Conservation (phyloP, 306 rosid species). For the Quillaja saponaria region DNA sequence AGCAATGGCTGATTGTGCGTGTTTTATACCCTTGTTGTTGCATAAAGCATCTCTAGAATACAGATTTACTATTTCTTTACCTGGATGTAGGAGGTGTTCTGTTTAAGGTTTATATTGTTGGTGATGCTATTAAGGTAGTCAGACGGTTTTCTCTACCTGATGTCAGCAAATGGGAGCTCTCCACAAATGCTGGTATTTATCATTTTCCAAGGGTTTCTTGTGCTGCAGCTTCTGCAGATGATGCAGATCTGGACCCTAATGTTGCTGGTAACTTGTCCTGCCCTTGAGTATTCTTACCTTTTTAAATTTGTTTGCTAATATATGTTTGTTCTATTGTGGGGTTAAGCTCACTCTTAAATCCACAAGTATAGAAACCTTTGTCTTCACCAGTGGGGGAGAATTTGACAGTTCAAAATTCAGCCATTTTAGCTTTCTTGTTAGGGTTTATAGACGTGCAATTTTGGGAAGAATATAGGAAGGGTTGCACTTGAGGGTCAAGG, state of each 20-base stretch:
- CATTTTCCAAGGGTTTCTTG: constrained; percentile 86
- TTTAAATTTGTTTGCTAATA: too few relatives aligned
- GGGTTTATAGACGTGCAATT: constrained; percentile 1
- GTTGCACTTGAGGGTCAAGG: constrained; percentile 13
- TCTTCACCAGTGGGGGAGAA: too few relatives aligned
- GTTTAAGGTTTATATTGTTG: constrained; percentile 87
- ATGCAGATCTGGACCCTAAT: constrained; percentile 84
- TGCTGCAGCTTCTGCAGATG: constrained; percentile 97
- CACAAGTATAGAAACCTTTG: too few relatives aligned
- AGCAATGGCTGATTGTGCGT: constrained; percentile 23
- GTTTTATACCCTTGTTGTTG: constrained; percentile 9
- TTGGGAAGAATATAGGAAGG: constrained; percentile 17
- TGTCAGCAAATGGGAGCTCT: constrained; percentile 70
- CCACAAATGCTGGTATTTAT: constrained; percentile 66
- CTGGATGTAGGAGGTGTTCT: constrained; percentile 75
- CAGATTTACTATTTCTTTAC: constrained; percentile 17
- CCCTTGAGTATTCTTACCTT: not conserved
- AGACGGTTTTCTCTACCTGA: constrained; percentile 92
- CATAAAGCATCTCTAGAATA: constrained; percentile 10
- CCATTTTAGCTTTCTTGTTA: not conserved
- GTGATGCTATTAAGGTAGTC: constrained; percentile 90
- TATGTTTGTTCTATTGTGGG: constrained; percentile 10
- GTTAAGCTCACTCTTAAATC: too few relatives aligned
- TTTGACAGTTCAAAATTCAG: constrained; percentile 6
- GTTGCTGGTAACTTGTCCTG: constrained; percentile 63